Evolutionary conservation across 2,329 filamentous ascomycete species (phyloP), one percentile per base, ranked within the genome.

Genomic region (Diatrype stigma): DNA sequence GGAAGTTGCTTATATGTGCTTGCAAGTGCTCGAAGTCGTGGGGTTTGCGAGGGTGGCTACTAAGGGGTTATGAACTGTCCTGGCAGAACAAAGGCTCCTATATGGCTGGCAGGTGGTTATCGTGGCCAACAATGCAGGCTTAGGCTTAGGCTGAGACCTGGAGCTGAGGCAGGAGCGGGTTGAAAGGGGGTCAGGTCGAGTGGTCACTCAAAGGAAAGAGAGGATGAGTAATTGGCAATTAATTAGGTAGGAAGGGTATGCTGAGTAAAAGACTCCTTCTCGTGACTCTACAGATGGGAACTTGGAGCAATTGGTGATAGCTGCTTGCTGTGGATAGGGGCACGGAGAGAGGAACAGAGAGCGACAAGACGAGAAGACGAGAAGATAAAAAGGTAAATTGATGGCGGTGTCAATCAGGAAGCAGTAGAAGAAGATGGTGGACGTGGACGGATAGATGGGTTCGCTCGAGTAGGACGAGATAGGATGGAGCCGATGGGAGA

Each of bases 331-430:
- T 37, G 34, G 42, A 45, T 26, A 14, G 54, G 53, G 52, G 53
- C 47, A 58, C 57, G 62, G 61, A 62, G 60, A 60, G 58, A 52
- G 61, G 60, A 61, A 59, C 56, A 67, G 64, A 58, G 64, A 67
- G 59, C 59, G 62, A 66, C 63, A 60, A 60, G 62, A 61, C 54
- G 60, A 30, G 54, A 54, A 56, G 56, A 62, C 60, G 53, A 17
- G n/a, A n/a, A n/a, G n/a, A n/a, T n/a, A n/a, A 37, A 37, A 37
- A 17, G 34, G 34, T 37, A 37, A 16, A 17, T 5, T 37, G 16
- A 37, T 16, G 34, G 55, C 53, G 55, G 50, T 51, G 50, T 56
- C 49, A 51, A 53, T 37, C 12, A 50, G 62, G 60, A 57, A 62
- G 57, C 57, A 58, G 58, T 59, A 61, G 61, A 61, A 60, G 59